Evolutionary conservation across 2,329 filamentous ascomycete species (phyloP).

Genomic region (Dactylellina sp.): DNA sequence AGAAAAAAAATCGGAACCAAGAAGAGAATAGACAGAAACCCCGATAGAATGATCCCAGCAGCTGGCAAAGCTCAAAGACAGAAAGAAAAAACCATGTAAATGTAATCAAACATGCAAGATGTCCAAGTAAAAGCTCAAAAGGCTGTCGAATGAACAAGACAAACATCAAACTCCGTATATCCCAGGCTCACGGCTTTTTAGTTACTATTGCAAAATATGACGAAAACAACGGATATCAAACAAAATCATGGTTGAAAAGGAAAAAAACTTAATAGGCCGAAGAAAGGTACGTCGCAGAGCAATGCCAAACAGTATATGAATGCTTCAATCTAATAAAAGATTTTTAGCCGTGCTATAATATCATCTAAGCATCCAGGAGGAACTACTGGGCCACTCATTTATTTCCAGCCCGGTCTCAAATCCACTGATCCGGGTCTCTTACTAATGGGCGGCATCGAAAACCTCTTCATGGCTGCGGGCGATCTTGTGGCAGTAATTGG

Average conservation of each 20-base stretch:
- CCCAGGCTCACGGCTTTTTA: constrained; percentile 50
- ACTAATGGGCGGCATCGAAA: constrained; percentile 52
- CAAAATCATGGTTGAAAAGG: constrained; percentile 5
- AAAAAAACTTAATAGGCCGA: background rate
- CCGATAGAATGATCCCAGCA: constrained; percentile 7
- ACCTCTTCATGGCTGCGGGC: constrained; percentile 29
- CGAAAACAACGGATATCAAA: constrained; percentile 5
- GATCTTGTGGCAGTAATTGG: constrained; percentile 12
- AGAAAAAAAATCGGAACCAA: background rate
- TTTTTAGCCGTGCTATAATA: too few species aligned
- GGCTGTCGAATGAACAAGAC: constrained; percentile 12
- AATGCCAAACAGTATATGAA: background rate
- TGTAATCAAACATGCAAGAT: background rate
- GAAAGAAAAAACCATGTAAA: background rate
- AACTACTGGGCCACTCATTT: background rate
- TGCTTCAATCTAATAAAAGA: too few species aligned
- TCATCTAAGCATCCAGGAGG: too few species aligned
- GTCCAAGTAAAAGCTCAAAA: background rate
- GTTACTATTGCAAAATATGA: constrained; percentile 15
- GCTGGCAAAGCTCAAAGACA: background rate
- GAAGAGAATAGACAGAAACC: constrained; percentile 8
- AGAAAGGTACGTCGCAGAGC: background rate
- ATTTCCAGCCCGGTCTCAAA: constrained; percentile 42
- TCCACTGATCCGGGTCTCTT: constrained; percentile 48
- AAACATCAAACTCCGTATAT: constrained; percentile 51